Conservation (phyloP, 441 rosid genomes). For the Pelargonium fulgidum region DNA sequence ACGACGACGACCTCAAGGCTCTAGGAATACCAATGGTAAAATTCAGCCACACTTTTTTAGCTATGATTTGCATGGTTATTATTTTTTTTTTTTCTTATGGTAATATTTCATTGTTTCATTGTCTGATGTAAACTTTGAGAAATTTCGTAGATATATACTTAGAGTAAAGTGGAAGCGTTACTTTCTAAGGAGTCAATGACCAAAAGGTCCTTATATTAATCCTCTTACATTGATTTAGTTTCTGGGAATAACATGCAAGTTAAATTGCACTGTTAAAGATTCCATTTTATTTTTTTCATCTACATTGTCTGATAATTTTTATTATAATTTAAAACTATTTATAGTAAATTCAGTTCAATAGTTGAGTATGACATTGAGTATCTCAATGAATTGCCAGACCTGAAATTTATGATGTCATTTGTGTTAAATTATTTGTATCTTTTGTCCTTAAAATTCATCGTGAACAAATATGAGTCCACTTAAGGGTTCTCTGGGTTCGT, state of each 20-base stretch:
- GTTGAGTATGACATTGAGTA: not conserved
- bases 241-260: not conserved
- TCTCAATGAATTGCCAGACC: not conserved
- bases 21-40: slow-evolving; percentile 88
- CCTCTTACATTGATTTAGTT: not conserved
- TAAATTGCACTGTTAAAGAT: not conserved
- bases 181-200: not conserved
- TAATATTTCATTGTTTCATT: not conserved
- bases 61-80: slow-evolving; percentile 6
- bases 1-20: slow-evolving; percentile 86
- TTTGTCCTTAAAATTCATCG: not conserved
- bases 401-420: not conserved
- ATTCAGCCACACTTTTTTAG: slow-evolving; percentile 10
- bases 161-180: not conserved
- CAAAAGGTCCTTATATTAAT: not conserved
- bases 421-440: not conserved
- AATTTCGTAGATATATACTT: not conserved
- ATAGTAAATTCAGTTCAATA: not conserved
- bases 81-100: not conserved
- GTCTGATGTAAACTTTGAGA: not conserved
- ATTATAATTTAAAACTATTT: not conserved
- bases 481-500: not conserved
- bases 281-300: not conserved
- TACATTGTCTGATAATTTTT: not conserved
- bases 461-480: not conserved